Conservation (phyloP, 495 filamentous ascomycete genomes). For the Oidiodendron maius region DNA sequence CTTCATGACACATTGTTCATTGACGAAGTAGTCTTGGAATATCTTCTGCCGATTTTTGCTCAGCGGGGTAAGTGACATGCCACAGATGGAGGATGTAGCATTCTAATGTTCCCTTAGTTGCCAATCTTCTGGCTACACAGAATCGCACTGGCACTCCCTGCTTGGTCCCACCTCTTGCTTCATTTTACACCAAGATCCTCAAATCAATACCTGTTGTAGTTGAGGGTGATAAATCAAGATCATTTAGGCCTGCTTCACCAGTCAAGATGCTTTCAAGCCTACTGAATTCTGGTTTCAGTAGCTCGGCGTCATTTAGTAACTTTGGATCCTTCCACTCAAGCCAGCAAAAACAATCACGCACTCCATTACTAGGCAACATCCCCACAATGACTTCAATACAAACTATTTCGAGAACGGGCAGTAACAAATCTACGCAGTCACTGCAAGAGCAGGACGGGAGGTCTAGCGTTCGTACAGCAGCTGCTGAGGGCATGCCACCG, state of each 20-base stretch:
- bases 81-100: neutral
- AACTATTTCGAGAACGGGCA: conserved; percentile 32
- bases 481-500: conserved; percentile 40
- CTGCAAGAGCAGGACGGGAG: conserved; percentile 30
- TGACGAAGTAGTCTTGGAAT: conserved; percentile 62
- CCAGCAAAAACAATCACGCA: conserved; percentile 24
- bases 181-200: conserved; percentile 68
- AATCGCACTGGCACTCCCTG: conserved; percentile 61
- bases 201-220: conserved; percentile 59
- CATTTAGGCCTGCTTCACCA: conserved; percentile 72
- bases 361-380: conserved; percentile 28
- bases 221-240: conserved; percentile 53
- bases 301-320: conserved; percentile 14
- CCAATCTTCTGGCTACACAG: conserved; percentile 61
- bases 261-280: conserved; percentile 88
- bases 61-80: conserved; percentile 51
- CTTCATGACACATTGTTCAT: conserved; percentile 56
- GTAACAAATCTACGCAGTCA: conserved; percentile 34
- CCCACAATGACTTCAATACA: conserved; percentile 23
- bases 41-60: conserved; percentile 63
- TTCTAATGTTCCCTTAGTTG: conserved; percentile 37
- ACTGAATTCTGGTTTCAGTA: conserved; percentile 47
- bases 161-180: conserved; percentile 57
- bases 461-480: conserved; percentile 20
- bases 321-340: conserved; percentile 3